Conservation (phyloP, 1,284 basidiomycete species). For the Tilletia walkeri region DNA sequence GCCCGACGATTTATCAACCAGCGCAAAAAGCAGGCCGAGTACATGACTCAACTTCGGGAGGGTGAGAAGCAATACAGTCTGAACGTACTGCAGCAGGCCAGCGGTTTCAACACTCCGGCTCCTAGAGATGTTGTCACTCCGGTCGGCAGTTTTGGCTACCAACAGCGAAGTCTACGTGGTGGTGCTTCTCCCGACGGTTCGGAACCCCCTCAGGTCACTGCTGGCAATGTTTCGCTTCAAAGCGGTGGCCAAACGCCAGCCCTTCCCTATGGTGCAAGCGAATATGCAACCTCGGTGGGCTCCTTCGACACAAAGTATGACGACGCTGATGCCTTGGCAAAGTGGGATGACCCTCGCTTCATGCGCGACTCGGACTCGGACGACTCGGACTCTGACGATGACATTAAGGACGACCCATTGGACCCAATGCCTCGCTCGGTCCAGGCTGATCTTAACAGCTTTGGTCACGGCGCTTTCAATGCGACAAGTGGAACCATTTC, state of each 20-base stretch:
- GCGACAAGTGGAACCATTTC: background rate
- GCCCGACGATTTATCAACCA: slow-evolving; percentile 15
- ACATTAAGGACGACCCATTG: slow-evolving; percentile 16
- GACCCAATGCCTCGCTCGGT: background rate
- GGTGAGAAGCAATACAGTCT: slow-evolving; percentile 13
- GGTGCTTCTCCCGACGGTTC: slow-evolving; percentile 6
- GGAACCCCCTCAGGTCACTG: background rate
- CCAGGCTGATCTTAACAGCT: slow-evolving; percentile 1
- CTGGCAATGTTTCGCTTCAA: background rate
- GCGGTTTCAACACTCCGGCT: slow-evolving; percentile 2
- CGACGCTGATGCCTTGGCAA: slow-evolving; percentile 12
- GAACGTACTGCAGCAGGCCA: slow-evolving; percentile 1
- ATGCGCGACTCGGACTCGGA: slow-evolving; percentile 16
- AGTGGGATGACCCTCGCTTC: slow-evolving; percentile 18
- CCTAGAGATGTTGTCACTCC: background rate
- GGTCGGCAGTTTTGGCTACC: background rate
- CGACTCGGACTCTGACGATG: background rate
- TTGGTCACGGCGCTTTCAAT: slow-evolving; percentile 11
- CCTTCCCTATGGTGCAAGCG: slow-evolving; percentile 7
- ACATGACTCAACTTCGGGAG: slow-evolving; percentile 13
- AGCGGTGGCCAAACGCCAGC: background rate
- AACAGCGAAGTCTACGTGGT: slow-evolving; percentile 7
- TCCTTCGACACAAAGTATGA: slow-evolving; percentile 16
- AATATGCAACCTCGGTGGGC: background rate
- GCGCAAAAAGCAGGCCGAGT: slow-evolving; percentile 16